A percentile compares a stretch with the other conserved stretches of the same genome.
Conservation (phyloP, 129 eudicot genomes). For the Scalesia atractyloides region DNA sequence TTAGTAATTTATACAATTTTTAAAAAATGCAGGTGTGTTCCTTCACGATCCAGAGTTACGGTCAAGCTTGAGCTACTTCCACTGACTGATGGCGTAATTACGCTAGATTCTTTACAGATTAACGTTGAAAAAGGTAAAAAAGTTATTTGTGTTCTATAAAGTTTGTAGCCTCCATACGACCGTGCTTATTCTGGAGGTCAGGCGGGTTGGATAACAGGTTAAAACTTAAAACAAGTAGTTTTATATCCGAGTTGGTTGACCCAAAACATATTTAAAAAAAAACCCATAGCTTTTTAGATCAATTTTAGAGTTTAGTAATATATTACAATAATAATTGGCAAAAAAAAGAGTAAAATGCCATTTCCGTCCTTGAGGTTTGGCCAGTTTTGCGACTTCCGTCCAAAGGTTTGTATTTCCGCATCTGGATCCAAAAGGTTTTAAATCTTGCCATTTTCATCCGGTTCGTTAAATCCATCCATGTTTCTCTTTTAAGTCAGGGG, state of each 20-base stretch:
- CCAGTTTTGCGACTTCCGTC: too few relatives aligned
- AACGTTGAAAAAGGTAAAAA: constrained; percentile 69
- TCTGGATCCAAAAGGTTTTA: too few relatives aligned
- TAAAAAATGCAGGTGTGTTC: constrained; percentile 61
- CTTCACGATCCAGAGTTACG: constrained; percentile 68
- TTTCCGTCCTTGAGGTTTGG: too few relatives aligned
- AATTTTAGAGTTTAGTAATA: not conserved
- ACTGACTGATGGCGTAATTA: constrained; percentile 78
- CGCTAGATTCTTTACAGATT: constrained; percentile 84
- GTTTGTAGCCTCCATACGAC: not conserved
- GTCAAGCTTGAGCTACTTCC: constrained; percentile 91
- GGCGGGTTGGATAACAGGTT: not conserved
- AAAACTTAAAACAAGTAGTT: not conserved
- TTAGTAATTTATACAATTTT: not conserved
- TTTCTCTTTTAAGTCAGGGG: too few relatives aligned
- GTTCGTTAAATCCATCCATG: too few relatives aligned
- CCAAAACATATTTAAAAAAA: not conserved
- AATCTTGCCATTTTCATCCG: too few relatives aligned
- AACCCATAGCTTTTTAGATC: not conserved
- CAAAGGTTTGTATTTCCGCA: too few relatives aligned
- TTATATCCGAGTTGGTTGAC: not conserved
- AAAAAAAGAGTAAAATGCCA: too few relatives aligned
- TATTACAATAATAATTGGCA: not conserved
- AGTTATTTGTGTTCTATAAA: not conserved
- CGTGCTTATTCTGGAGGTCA: not conserved